A percentile compares a stretch with the other conserved stretches of the same genome.
Evolutionary conservation across 441 rosid species (phyloP).

Genomic region (Isatis lusitanica): DNA sequence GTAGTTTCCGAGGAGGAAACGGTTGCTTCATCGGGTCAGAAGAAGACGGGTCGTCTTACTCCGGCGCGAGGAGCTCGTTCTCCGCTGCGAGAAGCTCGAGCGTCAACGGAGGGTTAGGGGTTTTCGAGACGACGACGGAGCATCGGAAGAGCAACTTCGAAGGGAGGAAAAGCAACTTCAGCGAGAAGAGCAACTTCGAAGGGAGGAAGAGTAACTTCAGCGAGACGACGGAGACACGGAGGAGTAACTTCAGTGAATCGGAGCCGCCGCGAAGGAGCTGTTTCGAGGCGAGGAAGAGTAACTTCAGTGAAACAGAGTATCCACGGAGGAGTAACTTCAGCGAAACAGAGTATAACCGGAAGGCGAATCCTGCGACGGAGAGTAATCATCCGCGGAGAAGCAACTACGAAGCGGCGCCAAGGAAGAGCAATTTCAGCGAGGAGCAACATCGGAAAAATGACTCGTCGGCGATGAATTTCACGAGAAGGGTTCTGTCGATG

Average conservation of each 20-base stretch:
- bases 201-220: conserved; percentile 40
- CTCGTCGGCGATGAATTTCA: conserved; percentile 30
- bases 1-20: conserved; percentile 81
- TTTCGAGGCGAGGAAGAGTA: conserved; percentile 42
- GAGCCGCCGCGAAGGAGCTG: conserved; percentile 38
- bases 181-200: conserved; percentile 37
- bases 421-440: conserved; percentile 17
- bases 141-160: conserved; percentile 35
- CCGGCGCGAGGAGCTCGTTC: conserved; percentile 78
- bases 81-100: conserved; percentile 90
- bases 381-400: conserved; percentile 42
- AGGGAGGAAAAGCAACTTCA: conserved; percentile 49
- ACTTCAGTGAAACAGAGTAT: conserved; percentile 58
- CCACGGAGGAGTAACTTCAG: conserved; percentile 47
- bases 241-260: conserved; percentile 54
- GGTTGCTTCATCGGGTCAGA: conserved; percentile 63
- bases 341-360: conserved; percentile 34
- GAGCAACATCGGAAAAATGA: conserved; percentile 58
- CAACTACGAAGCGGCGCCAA: conserved; percentile 7
- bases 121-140: conserved; percentile 49
- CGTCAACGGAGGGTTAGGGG: conserved; percentile 57
- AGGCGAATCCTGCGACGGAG: not conserved
- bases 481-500: conserved; percentile 68
- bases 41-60: conserved; percentile 67
- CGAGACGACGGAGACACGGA: conserved; percentile 58